Percentiles rank a stretch among this genome's conserved stretches.
Evolutionary conservation across 2,329 filamentous ascomycete genomes (phyloP).

Genomic region (Lachnellula hyalina): DNA sequence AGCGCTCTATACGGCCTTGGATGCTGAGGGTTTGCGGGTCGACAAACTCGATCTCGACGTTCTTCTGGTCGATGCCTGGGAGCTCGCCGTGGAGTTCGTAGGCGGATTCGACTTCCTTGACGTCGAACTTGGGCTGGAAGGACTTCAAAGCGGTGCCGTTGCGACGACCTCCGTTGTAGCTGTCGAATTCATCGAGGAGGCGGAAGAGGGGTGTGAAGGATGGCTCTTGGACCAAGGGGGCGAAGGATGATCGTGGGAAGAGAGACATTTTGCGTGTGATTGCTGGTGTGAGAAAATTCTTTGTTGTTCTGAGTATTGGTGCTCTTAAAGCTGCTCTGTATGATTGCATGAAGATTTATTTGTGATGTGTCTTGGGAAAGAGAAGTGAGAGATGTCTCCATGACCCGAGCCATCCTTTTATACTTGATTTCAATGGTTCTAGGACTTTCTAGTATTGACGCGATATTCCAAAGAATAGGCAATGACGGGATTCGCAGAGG

Average conservation of each 20-base stretch:
- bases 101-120: constrained; percentile 60
- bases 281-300: constrained; percentile 24
- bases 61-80: constrained; percentile 67
- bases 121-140: constrained; percentile 74
- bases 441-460: neutral
- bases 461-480: too few relatives aligned
- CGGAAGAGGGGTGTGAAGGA: constrained; percentile 58
- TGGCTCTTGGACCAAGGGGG: constrained; percentile 30
- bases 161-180: constrained; percentile 37
- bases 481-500: too few relatives aligned
- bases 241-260: constrained; percentile 47
- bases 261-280: constrained; percentile 49
- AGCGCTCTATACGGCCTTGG: constrained; percentile 63
- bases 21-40: constrained; percentile 69
- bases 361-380: constrained; percentile 11
- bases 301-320: constrained; percentile 8
- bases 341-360: constrained; percentile 22
- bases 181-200: constrained; percentile 59
- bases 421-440: constrained; percentile 10
- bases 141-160: constrained; percentile 30
- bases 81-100: constrained; percentile 81
- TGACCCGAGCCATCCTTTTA: constrained; percentile 13
- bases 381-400: neutral
- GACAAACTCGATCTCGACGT: constrained; percentile 73
- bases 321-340: constrained; percentile 17